phyloP scores from a whole-genome alignment of 202 grass and related monocot genomes.

The Digitaria exilis region DNA sequence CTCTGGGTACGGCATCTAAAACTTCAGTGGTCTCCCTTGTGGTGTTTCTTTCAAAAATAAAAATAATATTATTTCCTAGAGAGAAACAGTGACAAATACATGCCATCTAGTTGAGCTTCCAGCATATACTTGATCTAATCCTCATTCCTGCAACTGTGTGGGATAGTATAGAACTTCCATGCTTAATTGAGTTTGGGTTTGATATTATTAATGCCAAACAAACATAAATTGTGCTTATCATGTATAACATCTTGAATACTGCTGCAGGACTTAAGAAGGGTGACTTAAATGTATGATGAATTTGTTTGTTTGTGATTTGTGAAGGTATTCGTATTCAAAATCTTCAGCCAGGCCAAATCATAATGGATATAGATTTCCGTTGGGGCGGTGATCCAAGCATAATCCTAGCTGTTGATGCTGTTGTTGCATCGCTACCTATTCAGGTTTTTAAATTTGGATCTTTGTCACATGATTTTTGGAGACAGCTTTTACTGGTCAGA shows the following conservation, averaged over 20 bases:
- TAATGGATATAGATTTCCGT: constrained; percentile 95
- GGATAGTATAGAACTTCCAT: constrained; percentile 1
- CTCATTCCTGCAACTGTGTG: background rate
- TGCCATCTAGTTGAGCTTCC: background rate
- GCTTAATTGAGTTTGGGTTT: constrained; percentile 20
- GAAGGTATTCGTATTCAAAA: constrained; percentile 90
- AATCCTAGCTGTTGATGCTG: constrained; percentile 92
- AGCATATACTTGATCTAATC: background rate
- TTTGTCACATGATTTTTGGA: background rate
- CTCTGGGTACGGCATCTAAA: too few relatives aligned
- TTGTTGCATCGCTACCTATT: constrained; percentile 91
- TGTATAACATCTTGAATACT: constrained; percentile 16
- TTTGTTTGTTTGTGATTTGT: constrained; percentile 41
- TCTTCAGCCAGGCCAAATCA: constrained; percentile 91
- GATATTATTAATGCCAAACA: constrained; percentile 17
- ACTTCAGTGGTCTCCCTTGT: too few relatives aligned
- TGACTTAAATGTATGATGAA: background rate
- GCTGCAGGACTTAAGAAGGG: constrained; percentile 12
- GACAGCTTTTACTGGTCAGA: constrained; percentile 12
- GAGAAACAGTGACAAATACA: background rate
- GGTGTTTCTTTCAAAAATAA: too few relatives aligned
- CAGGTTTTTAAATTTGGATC: constrained; percentile 57
- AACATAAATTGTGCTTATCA: constrained; percentile 1
- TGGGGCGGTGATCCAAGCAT: constrained; percentile 97
- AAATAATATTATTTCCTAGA: background rate